Base-by-base conservation (phyloP, 495 filamentous ascomycete species). In the Tuber indicum region DNA sequence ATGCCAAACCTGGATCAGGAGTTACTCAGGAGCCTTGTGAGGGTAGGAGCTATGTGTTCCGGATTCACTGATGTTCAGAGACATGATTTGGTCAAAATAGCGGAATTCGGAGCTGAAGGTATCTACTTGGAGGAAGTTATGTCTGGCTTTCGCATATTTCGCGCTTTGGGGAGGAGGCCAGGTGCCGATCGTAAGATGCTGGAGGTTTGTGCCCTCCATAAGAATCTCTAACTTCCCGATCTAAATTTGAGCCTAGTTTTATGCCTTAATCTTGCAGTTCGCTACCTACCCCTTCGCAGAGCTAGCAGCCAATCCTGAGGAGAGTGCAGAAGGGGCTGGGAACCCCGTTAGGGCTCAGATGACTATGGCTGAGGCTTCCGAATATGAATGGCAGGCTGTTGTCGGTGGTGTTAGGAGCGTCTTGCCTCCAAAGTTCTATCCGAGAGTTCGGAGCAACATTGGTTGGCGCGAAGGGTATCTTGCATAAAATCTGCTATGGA, bases 51-150 rank as follows among this genome's bases (percentile, higher is more conserved):
- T 19, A 74, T 75, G 58, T 83, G 82, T 75, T 73, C 82, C 19
- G 82, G 82, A n/a, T 83, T 83, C 73, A 83, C 82, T 26, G 82
- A 83, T 75, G 66, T 74, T 46, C 82, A 83, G 74, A 83, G 83
- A 49, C 74, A 81, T 52, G 82, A 83, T 71, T 71, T 83, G 72
- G 43, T 83, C 62, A 83, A 83, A 75, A 71, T 69, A 19, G 82
- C 82, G 6, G 82, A 83, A 71, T 83, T 83, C 74, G 79, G 82
- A 36, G 75, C 72, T 21, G 82, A 83, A 47, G 82, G 79, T 43
- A 80, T 78, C 26, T 52, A 72, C 45, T 74, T 83, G 16, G 82
- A 83, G 43, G 71, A 72, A 39, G 74, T 83, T 62, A 80, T 83
- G 71, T 62, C 72, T 43, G 75, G 81, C 45, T 76, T 83, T 62